phyloP scores from a whole-genome alignment of 495 filamentous ascomycete genomes.

The Melanomma pulvis-pyrius region DNA sequence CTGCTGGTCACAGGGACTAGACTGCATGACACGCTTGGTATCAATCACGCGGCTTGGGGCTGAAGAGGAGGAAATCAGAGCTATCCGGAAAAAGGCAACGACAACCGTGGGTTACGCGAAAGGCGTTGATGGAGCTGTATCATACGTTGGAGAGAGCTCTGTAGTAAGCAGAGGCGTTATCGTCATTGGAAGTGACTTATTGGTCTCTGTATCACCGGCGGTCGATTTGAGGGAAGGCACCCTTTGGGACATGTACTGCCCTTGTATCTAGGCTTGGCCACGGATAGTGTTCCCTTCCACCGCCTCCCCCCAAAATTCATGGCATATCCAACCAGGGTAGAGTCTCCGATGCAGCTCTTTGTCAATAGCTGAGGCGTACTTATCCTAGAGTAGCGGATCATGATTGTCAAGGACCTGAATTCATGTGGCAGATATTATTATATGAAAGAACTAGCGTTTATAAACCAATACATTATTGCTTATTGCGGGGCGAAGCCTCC shows the following conservation, averaged over 20 bases:
- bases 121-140: not conserved
- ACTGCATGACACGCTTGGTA: constrained; percentile 1
- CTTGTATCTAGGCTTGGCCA: no score
- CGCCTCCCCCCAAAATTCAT: no score
- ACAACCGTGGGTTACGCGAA: not conserved
- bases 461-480: no score
- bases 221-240: not conserved
- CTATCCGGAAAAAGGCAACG: not conserved
- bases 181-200: not conserved
- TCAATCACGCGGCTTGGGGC: constrained; percentile 7
- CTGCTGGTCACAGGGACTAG: not conserved
- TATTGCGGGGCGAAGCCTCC: no score
- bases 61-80: not conserved
- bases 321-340: no score
- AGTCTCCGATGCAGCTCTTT: no score
- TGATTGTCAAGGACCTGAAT: no score
- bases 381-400: no score
- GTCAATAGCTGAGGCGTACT: no score
- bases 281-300: no score
- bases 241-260: not conserved
- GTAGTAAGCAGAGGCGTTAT: not conserved
- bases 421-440: no score
- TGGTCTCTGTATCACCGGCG: not conserved
- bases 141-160: constrained; percentile 1
- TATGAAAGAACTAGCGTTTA: no score